These are phyloP conservation scores for Jackrogersella multiformis DNA, from an alignment of 495 filamentous ascomycete genomes.

Conservation along the genomic window DNA sequence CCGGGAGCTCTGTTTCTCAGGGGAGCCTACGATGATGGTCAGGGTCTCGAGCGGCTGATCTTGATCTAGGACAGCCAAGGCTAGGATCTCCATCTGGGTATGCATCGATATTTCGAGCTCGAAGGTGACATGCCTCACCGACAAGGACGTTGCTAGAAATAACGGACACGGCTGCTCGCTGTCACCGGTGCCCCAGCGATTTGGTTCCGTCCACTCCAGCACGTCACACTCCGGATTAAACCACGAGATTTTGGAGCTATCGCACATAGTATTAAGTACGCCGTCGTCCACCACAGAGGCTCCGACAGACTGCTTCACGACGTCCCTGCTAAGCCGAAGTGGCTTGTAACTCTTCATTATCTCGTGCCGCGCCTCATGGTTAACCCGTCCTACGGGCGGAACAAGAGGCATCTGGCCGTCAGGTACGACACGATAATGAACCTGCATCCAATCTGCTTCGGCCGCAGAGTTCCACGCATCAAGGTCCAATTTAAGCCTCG, in stretches of 20 bases:
- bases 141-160: conserved; percentile 20
- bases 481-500: conserved; percentile 17
- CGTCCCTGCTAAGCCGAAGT: conserved; percentile 3
- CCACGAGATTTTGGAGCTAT: conserved; percentile 8
- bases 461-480: conserved; percentile 23
- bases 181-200: background rate
- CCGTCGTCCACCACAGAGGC: background rate
- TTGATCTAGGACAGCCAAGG: conserved; percentile 16
- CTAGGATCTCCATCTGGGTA: conserved; percentile 11
- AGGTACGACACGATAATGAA: conserved; percentile 5
- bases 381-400: conserved; percentile 4
- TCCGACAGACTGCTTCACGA: background rate
- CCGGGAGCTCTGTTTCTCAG: background rate
- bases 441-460: conserved; percentile 19
- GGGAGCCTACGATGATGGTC: conserved; percentile 8
- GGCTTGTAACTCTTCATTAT: conserved; percentile 13
- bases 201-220: conserved; percentile 16
- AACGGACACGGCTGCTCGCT: background rate
- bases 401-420: conserved; percentile 1
- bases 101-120: conserved; percentile 9
- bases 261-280: conserved; percentile 2
- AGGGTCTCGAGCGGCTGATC: conserved; percentile 24
- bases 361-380: conserved; percentile 21
- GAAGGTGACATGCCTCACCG: conserved; percentile 22
- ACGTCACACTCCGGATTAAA: conserved; percentile 21